Base-by-base conservation (phyloP, 257 asterid species). In the Cinchona pubescens region DNA sequence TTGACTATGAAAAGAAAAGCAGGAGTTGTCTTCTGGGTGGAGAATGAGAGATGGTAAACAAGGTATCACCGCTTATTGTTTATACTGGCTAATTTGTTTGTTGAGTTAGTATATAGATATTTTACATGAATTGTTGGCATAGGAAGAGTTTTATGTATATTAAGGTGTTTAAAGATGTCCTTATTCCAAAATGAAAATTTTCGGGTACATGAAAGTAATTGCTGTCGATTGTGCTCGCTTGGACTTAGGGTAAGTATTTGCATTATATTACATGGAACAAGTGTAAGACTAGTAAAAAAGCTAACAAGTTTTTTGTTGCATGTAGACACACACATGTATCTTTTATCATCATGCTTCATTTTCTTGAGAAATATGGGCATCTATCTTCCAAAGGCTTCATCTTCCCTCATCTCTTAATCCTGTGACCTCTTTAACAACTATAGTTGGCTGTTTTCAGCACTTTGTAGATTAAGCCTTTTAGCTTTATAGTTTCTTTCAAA, bases 341-440 rank as follows among this genome's bases (percentile, higher is more conserved):
- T 37, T 9, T 27, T 65, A 5, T 37, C 18, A 37, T 23, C 30
- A 19, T 21, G 5, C 27, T n/a, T 23, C 18, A 32, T 14, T 7
- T 34, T 64, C 70, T 37, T 65, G 49, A 37, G 19, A 11, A 65
- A 65, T 18, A 65, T 65, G 70, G 51, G 38, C n/a, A 65, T 25
- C 38, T 11, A 21, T 65, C 19, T 60, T 53, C 3, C 7, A 60
- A 38, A 16, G 43, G 32, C 23, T 5, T n/a, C n/a, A 34, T 27
- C 2, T 27, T 63, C 23, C 23, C 46, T 63, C 1, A 16, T 63
- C 45, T 63, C 69, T 63, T 7, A 16, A 6, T 34, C 45, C 45
- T 13, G 0, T 30, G 16, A 32, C 6, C 5, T 19, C 68, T 62
- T 29, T 13, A 51, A 10, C n/a, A n/a, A 59, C 16, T 25, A 2